Evolutionary conservation across 108 stramenopile genomes (phyloP).

Genomic region (Pseudonitzschia delicatissima): DNA sequence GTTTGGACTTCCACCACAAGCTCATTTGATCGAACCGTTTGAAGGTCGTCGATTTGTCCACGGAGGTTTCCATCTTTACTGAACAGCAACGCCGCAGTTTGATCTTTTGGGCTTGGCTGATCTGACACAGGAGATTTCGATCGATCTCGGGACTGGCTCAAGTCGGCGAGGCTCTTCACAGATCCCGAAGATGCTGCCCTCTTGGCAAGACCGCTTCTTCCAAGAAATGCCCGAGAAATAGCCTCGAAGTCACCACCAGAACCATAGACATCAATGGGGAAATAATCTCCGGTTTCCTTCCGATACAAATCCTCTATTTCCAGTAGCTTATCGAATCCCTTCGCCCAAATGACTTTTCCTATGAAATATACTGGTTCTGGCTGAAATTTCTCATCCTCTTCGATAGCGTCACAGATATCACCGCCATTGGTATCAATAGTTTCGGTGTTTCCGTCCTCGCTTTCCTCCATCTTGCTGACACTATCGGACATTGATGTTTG

Average conservation of each 20-base stretch:
- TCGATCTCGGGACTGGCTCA: background rate
- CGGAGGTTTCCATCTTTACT: slow-evolving; percentile 10
- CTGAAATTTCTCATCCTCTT: background rate
- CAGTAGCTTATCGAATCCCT: slow-evolving; percentile 88
- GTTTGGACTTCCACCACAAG: slow-evolving; percentile 15
- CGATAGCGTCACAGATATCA: slow-evolving; percentile 16
- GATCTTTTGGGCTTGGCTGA: background rate
- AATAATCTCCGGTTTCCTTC: slow-evolving; percentile 54
- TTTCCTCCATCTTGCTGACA: background rate
- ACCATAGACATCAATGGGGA: slow-evolving; percentile 76
- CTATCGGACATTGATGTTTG: background rate
- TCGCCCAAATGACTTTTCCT: slow-evolving; percentile 94
- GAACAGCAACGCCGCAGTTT: slow-evolving; percentile 10
- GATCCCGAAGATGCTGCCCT: background rate
- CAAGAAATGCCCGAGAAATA: slow-evolving; percentile 70
- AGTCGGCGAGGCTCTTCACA: slow-evolving; percentile 8
- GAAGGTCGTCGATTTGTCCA: background rate
- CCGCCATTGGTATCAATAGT: background rate
- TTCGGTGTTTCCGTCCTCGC: background rate
- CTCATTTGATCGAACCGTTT: background rate
- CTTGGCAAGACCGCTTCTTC: slow-evolving; percentile 36
- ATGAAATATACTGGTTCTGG: slow-evolving; percentile 80
- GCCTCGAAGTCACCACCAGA: slow-evolving; percentile 61
- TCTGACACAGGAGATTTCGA: slow-evolving; percentile 1
- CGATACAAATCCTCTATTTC: slow-evolving; percentile 61